A percentile compares a stretch with the other conserved stretches of the same genome.
Conservation (phyloP, 495 filamentous ascomycete genomes). For the Thermothielavioides terrestris region DNA sequence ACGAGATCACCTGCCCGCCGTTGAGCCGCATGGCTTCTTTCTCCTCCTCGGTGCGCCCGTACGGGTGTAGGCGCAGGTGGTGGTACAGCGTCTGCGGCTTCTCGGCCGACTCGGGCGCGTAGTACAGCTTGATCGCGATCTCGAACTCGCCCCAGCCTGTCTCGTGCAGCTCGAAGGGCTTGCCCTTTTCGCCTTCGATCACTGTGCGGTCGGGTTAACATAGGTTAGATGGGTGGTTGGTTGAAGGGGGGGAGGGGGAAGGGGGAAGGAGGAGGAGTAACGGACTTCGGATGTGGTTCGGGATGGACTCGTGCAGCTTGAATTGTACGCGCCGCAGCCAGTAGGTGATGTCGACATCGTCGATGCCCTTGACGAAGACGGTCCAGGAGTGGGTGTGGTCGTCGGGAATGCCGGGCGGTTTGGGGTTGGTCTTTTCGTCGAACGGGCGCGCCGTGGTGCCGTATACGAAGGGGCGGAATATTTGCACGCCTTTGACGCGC, state of each 20-base stretch:
- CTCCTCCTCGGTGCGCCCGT: slow-evolving; percentile 65
- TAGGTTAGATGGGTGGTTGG: slow-evolving; percentile 3
- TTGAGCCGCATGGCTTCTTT: slow-evolving; percentile 54
- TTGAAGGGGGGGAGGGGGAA: neutral
- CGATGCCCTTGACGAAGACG: slow-evolving; percentile 79
- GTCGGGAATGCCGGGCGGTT: slow-evolving; percentile 55
- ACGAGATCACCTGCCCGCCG: slow-evolving; percentile 57
- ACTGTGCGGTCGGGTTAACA: slow-evolving; percentile 13
- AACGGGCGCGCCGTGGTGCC: slow-evolving; percentile 71
- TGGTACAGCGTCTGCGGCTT: slow-evolving; percentile 90
- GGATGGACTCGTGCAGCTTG: slow-evolving; percentile 92
- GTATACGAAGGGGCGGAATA: slow-evolving; percentile 74
- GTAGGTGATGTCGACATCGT: slow-evolving; percentile 80
- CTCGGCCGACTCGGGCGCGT: slow-evolving; percentile 73
- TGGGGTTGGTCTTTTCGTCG: slow-evolving; percentile 48
- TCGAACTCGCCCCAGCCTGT: slow-evolving; percentile 98
- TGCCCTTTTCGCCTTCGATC: slow-evolving; percentile 53
- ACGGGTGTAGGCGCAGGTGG: slow-evolving; percentile 83
- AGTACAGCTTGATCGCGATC: slow-evolving; percentile 87
- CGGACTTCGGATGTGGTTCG: slow-evolving; percentile 69
- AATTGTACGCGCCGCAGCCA: slow-evolving; percentile 97
- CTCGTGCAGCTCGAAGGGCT: slow-evolving; percentile 78
- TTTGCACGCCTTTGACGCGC: slow-evolving; percentile 59
- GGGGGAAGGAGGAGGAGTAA: neutral
- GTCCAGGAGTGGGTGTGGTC: slow-evolving; percentile 96